Evolutionary conservation across 345 rosid genomes (phyloP).

Genomic region (Pelargonium nanum): DNA sequence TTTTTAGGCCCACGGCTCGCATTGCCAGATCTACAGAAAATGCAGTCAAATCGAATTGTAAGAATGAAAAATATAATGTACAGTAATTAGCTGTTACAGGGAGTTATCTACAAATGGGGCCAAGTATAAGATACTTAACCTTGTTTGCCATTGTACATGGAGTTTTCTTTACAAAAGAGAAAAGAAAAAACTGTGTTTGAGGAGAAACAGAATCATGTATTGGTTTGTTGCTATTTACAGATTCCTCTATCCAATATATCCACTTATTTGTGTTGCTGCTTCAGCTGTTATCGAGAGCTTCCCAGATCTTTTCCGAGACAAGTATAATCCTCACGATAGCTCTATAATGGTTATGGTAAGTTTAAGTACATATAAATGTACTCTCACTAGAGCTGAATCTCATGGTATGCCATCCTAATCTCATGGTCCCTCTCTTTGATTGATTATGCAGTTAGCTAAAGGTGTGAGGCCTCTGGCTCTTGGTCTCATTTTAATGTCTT

Average conservation of each 20-base stretch:
- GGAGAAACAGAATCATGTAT: neutral
- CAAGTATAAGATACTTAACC: too few relatives aligned
- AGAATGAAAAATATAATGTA: too few relatives aligned
- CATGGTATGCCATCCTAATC: neutral
- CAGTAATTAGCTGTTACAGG: too few relatives aligned
- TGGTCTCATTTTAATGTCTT: slow-evolving; percentile 67
- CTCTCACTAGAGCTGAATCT: neutral
- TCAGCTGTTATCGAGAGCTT: slow-evolving; percentile 93
- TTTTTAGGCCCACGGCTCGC: too few relatives aligned
- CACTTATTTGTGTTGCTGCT: slow-evolving; percentile 89
- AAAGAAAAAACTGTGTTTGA: too few relatives aligned
- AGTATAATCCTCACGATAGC: slow-evolving; percentile 37
- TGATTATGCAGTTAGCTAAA: slow-evolving; percentile 59
- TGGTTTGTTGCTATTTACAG: slow-evolving; percentile 28
- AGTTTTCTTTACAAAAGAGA: too few relatives aligned
- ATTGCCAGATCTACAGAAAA: too few relatives aligned
- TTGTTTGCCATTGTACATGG: too few relatives aligned
- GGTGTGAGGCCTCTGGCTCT: slow-evolving; percentile 58
- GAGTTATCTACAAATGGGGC: too few relatives aligned
- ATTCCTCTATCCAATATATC: slow-evolving; percentile 91
- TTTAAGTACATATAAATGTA: slow-evolving; percentile 6
- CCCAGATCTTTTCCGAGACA: slow-evolving; percentile 73
- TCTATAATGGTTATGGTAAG: slow-evolving; percentile 48
- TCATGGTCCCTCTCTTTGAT: neutral
- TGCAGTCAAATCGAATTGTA: too few relatives aligned